Evolutionary conservation across 805 yeast genomes (phyloP).

Genomic region (Wickerhamomyces queroliae): DNA sequence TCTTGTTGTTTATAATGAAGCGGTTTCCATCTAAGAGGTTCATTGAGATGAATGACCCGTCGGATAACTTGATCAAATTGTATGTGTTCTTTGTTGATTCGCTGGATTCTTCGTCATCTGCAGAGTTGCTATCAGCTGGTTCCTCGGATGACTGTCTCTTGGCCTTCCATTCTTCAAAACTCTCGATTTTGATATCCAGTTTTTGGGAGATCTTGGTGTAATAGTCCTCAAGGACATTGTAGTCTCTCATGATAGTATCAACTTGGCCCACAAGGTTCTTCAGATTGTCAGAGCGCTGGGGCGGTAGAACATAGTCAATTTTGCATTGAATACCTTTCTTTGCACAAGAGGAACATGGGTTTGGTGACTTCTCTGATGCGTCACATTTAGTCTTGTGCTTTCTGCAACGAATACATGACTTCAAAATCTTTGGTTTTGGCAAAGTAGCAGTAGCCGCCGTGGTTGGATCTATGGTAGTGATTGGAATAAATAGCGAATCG

Average conservation of each 20-base stretch:
- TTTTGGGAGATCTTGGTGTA: conserved; percentile 8
- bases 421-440: conserved; percentile 36
- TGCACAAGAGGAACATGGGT: conserved; percentile 51
- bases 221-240: conserved; percentile 5
- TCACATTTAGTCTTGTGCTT: conserved; percentile 65
- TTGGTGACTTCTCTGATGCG: conserved; percentile 43
- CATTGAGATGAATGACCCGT: conserved; percentile 11
- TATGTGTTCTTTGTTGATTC: not conserved
- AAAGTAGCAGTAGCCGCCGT: conserved; percentile 3
- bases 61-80: conserved; percentile 9
- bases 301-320: conserved; percentile 49
- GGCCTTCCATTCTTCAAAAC: conserved; percentile 15
- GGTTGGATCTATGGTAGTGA: not conserved
- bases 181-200: conserved; percentile 10
- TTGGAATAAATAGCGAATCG: not conserved
- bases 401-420: conserved; percentile 60
- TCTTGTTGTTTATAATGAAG: not conserved
- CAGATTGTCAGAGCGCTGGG: conserved; percentile 30
- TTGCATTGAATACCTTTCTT: conserved; percentile 47
- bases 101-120: not conserved
- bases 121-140: not conserved
- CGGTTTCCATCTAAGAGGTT: not conserved
- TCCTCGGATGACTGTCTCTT: not conserved
- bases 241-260: conserved; percentile 8
- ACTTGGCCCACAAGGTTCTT: conserved; percentile 18